phyloP scores from a whole-genome alignment of 2,329 filamentous ascomycete species.

The Fusarium citri region DNA sequence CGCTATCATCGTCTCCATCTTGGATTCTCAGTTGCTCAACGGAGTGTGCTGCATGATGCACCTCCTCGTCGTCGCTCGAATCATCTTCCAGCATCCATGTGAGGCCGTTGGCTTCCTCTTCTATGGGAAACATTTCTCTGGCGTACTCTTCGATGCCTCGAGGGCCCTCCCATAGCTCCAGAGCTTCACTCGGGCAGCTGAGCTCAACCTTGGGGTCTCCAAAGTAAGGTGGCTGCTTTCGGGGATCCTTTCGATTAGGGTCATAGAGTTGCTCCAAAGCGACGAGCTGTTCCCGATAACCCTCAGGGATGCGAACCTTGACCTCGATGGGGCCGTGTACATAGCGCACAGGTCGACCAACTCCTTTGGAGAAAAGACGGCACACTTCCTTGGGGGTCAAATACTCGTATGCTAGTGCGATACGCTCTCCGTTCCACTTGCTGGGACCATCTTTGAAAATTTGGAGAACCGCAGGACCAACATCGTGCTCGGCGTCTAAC shows the following conservation, averaged over 20 bases:
- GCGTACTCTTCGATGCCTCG: slow-evolving; percentile 94
- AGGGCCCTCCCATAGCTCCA: slow-evolving; percentile 91
- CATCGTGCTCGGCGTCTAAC: slow-evolving; percentile 96
- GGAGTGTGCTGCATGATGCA: slow-evolving; percentile 50
- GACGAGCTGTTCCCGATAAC: slow-evolving; percentile 89
- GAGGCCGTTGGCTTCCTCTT: slow-evolving; percentile 93
- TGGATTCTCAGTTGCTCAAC: slow-evolving; percentile 57
- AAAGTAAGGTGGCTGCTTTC: slow-evolving; percentile 73
- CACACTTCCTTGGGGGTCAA: slow-evolving; percentile 87
- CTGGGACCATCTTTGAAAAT: slow-evolving; percentile 92
- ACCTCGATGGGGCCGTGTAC: slow-evolving; percentile 82
- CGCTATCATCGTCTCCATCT: slow-evolving; percentile 57
- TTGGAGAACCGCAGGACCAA: slow-evolving; percentile 90
- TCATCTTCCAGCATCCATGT: slow-evolving; percentile 85
- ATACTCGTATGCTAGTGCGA: slow-evolving; percentile 91
- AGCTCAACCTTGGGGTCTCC: slow-evolving; percentile 67
- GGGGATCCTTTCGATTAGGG: slow-evolving; percentile 61
- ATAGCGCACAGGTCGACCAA: slow-evolving; percentile 83
- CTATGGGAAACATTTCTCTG: slow-evolving; percentile 90
- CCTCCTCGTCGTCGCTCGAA: slow-evolving; percentile 54
- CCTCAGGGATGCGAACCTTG: slow-evolving; percentile 85
- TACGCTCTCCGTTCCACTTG: slow-evolving; percentile 83
- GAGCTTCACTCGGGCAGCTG: slow-evolving; percentile 78
- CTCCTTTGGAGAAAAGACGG: slow-evolving; percentile 79
- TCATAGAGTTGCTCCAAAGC: slow-evolving; percentile 71